phyloP scores from a whole-genome alignment of 768 basidiomycete genomes.

The Amanita rimosa region DNA sequence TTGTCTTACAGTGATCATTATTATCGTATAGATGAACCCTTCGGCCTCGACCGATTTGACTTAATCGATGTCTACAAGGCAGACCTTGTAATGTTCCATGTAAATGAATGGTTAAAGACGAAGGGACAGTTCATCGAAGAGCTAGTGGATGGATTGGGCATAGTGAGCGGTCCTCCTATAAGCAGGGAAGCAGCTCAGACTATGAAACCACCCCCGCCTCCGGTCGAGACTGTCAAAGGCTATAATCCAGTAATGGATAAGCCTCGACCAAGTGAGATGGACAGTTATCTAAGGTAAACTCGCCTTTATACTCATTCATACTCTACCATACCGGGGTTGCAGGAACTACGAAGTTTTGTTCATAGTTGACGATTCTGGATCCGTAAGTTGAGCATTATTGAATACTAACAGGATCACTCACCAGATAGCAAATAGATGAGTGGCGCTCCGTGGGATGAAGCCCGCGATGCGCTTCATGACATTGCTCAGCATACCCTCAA shows the following conservation, averaged over 20 bases:
- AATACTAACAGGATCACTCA: background rate
- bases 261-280: conserved; percentile 14
- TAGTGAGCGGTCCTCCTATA: conserved; percentile 3
- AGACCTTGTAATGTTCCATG: background rate
- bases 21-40: background rate
- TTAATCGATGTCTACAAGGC: background rate
- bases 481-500: conserved; percentile 19
- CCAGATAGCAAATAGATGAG: conserved; percentile 9
- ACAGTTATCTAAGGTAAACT: conserved; percentile 14
- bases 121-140: background rate
- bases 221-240: conserved; percentile 9
- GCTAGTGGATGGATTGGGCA: conserved; percentile 5
- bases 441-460: conserved; percentile 15
- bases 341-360: conserved; percentile 19
- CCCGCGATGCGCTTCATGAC: conserved; percentile 15
- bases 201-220: conserved; percentile 12
- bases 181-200: background rate
- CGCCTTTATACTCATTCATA: background rate
- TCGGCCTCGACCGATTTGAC: background rate
- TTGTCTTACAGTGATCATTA: background rate
- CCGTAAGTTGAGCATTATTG: conserved; percentile 9
- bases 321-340: background rate
- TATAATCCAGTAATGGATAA: conserved; percentile 17
- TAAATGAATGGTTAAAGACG: background rate
- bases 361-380: conserved; percentile 19